Conservation (phyloP, 345 rosid species). For the Stellera chamaejasme region DNA sequence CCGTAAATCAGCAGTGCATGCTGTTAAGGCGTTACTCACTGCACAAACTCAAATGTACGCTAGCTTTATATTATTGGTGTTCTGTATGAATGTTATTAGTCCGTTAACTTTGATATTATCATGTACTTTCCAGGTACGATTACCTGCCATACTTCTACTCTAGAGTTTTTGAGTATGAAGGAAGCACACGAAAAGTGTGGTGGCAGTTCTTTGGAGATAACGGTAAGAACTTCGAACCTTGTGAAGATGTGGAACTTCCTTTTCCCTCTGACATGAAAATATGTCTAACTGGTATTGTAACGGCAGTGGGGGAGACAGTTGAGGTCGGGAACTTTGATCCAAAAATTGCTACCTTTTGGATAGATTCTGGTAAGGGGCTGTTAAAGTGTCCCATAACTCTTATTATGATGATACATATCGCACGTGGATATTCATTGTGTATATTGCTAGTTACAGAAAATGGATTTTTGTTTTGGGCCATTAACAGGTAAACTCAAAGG, state of each 20-base stretch:
- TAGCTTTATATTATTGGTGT: not conserved
- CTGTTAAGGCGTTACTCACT: conserved; percentile 59
- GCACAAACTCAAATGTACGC: conserved; percentile 68
- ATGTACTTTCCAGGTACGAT: conserved; percentile 55
- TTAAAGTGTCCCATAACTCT: conserved; percentile 2
- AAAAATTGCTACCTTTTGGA: conserved; percentile 91
- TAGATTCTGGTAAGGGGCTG: conserved; percentile 57
- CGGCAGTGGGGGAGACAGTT: conserved; percentile 80
- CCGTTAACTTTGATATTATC: conserved; percentile 1
- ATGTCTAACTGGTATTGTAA: conserved; percentile 11
- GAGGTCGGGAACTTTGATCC: conserved; percentile 90
- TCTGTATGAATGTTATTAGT: conserved; percentile 8
- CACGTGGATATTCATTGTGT: not conserved
- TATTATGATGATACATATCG: too few species aligned
- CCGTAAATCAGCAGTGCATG: conserved; percentile 86
- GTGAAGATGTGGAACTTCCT: not conserved
- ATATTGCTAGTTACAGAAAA: not conserved
- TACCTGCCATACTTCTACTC: conserved; percentile 91
- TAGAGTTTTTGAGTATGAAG: conserved; percentile 87
- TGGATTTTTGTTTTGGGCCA: conserved; percentile 1
- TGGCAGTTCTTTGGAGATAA: conserved; percentile 96
- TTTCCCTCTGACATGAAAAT: not conserved
- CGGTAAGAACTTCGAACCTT: conserved; percentile 31
- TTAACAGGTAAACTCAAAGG: conserved; percentile 81
- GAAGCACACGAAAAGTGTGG: conserved; percentile 87